phyloP scores from a whole-genome alignment of 1,284 basidiomycete species.

The Trametes pubescens region DNA sequence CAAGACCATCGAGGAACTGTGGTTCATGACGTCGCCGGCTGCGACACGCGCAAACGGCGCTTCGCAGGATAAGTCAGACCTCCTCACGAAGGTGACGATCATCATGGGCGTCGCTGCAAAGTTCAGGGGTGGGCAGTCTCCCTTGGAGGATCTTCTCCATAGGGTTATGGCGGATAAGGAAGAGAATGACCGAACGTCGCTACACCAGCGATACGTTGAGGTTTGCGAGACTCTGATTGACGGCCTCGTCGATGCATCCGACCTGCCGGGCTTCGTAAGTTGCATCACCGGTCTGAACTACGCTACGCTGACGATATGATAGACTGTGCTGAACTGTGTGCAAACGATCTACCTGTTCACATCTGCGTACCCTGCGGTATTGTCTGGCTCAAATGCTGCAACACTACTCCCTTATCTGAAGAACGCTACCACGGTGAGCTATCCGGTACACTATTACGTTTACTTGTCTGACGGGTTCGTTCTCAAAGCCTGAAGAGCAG shows the following conservation, averaged over 20 bases:
- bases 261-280: constrained; percentile 80
- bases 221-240: constrained; percentile 89
- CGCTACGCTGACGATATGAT: constrained; percentile 24
- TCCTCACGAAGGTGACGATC: constrained; percentile 72
- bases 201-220: constrained; percentile 74
- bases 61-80: constrained; percentile 55
- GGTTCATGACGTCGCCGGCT: constrained; percentile 67
- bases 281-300: not conserved
- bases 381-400: constrained; percentile 84
- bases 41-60: constrained; percentile 42
- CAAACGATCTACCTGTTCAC: constrained; percentile 86
- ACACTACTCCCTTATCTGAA: constrained; percentile 89
- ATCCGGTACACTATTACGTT: not conserved
- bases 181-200: constrained; percentile 54
- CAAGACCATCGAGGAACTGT: constrained; percentile 89
- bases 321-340: constrained; percentile 86
- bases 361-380: constrained; percentile 79
- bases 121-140: constrained; percentile 84
- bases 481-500: constrained; percentile 79
- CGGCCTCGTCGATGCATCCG: constrained; percentile 85
- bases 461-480: constrained; percentile 4
- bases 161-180: constrained; percentile 76
- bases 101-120: constrained; percentile 87
- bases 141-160: constrained; percentile 85
- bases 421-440: constrained; percentile 71